Base-by-base conservation (phyloP, 148 eudicot genomes). In the Drosera capensis region DNA sequence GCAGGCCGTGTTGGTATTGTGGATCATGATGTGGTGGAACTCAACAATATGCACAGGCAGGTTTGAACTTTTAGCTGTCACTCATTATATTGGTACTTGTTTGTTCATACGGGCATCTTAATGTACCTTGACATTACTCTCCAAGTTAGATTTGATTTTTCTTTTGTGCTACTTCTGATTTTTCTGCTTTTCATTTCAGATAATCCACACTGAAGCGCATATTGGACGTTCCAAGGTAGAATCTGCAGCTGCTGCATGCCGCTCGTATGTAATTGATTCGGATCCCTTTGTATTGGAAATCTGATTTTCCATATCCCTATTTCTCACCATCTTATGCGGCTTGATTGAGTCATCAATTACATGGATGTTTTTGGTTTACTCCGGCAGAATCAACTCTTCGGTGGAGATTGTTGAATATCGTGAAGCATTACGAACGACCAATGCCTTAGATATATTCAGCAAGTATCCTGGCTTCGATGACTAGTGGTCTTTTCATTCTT, bases 21-120 rank as follows among this genome's bases (percentile, higher is more conserved):
- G 17, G 99, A 90, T 79, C 88, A 90, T 74, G 99, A 90, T 68
- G 72, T 90, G 16, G 99, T 90, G 41, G 99, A 90, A 79, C 82
- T 90, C 43, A 90, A 90, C 67, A 90, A 90, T 74, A 69, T 90
- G 63, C 99, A 90, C 64, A 78, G 99, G 69, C 99, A 90, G 95
- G 99, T 90, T 72, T 19, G 52, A 43, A 12, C 45, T 41, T 41
- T 41, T 6, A 16, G 23, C 19, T 3, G 19, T 3, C 18, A 41
- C 45, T 41, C 5, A 41, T 6, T 19, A n/a, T 41, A 41, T 17
- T 20, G 18, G 45, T 17, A 4, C 8, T 6, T 41, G 13, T 41
- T 4, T 14, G 3, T 40, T n/a, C 7, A 4, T 5, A 17, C 45
- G 18, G 8, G 18, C 11, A 11, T 41, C 0, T 5, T 17, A n/a